These are phyloP conservation scores for Odontarrhena argentea DNA, from an alignment of 345 rosid genomes.

Conservation along the genomic window DNA sequence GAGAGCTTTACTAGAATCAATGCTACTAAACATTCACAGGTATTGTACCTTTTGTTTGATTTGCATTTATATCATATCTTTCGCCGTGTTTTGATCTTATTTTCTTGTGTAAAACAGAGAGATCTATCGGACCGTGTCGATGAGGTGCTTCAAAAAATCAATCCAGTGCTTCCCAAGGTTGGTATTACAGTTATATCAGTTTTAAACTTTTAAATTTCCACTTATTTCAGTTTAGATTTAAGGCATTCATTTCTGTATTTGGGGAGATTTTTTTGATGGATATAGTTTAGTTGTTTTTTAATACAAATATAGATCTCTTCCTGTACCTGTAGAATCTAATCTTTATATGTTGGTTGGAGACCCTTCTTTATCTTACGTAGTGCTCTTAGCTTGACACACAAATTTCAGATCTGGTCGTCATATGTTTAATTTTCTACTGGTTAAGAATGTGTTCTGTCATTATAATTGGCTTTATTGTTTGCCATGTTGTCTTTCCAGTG, in stretches of 20 bases:
- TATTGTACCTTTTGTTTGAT: constrained; percentile 20
- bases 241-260: constrained; percentile 13
- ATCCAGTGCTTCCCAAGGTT: constrained; percentile 65
- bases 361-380: constrained; percentile 11
- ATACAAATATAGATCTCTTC: constrained; percentile 15
- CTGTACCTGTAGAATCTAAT: background rate
- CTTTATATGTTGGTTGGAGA: constrained; percentile 18
- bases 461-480: constrained; percentile 16
- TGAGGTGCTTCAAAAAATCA: constrained; percentile 49
- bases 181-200: constrained; percentile 7
- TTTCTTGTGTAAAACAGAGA: constrained; percentile 45
- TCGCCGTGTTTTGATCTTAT: constrained; percentile 5
- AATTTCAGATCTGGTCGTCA: constrained; percentile 26
- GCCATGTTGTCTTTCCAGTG: background rate
- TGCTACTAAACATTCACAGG: constrained; percentile 39
- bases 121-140: constrained; percentile 50
- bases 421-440: background rate
- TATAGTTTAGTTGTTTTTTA: background rate
- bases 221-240: constrained; percentile 25
- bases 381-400: constrained; percentile 6
- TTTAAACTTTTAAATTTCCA: constrained; percentile 9
- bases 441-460: background rate
- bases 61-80: background rate
- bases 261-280: background rate
- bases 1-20: constrained; percentile 44